Evolutionary conservation across 345 rosid species (phyloP), one percentile per base, ranked within the genome.

Genomic region (Trapa incisa): DNA sequence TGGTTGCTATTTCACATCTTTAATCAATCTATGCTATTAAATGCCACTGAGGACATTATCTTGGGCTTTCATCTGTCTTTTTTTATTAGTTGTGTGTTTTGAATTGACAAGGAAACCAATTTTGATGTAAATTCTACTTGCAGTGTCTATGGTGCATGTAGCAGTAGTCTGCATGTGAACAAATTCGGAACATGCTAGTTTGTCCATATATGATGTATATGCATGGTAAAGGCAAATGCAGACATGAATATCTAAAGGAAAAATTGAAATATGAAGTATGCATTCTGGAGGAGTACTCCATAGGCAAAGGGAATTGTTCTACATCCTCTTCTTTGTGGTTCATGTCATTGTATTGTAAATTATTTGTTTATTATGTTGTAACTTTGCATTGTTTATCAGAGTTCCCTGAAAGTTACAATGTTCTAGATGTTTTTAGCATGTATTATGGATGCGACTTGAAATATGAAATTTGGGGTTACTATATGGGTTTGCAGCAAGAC

Each of bases 401-500:
- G 29, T 22, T 22, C 29, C 29, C 29, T 22, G 29, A 22, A 22
- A 22, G 29, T 22, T 22, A 22, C 29, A 22, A 22, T 22, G 29
- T 22, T 22, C 29, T 22, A 22, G 29, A 22, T 22, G 29, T 22
- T 22, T 22, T 22, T 22, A 22, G 29, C 29, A 22, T 22, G 29
- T 22, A 22, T 10, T 32, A 32, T 1, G 15, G 22, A 32, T 58
- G 33, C 33, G n/a, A 0, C 35, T 35, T 1, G 2, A 58, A 35
- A 33, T 8, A 32, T 57, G 62, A 29, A 33, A 33, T 32, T 32
- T 32, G 13, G 13, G 68, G 35, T 50, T 71, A 57, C 37, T 53
- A 68, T 73, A 71, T 65, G 60, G 37, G 41, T 72, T 47, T 80
- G 76, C 79, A 88, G 98, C 92, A 70, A 85, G 94, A 83, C 84